Evolutionary conservation across 805 yeast genomes (phyloP), one percentile per base, ranked within the genome.

Genomic region (Metschnikowia aberdeeniae): DNA sequence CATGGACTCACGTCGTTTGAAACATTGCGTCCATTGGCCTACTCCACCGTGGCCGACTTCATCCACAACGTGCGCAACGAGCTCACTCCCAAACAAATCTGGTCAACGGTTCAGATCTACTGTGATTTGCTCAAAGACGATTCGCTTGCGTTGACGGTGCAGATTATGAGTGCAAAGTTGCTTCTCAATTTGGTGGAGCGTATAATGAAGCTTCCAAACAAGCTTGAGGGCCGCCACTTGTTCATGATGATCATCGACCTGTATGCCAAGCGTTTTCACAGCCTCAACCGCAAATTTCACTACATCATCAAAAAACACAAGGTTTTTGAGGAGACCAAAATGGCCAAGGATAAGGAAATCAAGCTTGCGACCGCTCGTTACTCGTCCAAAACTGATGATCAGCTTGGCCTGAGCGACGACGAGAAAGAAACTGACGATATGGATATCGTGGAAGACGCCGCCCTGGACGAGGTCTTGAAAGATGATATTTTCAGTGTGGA

Each of bases 101-200:
- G 95, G 83, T 82, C 84, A 46, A 87, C 97, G 0, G 92, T 95
- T 4, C 78, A 75, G 36, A 84, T 88, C 45, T 93, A 89, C 59
- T 84, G 96, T 57, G 77, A 76, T 26, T 82, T 89, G 54, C 68
- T 93, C 50, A 84, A 85, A 54, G 98, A 95, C 60, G 81, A 80
- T 51, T 70, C 90, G 0, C 67, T 93, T 51, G 93, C 95, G 1
- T 75, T 88, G 49, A 86, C 95, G 6, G 96, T 90, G 31, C 98
- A 95, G 63, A 86, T 90, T 8, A 89, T 93, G 97, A 86, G 97
- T 66, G 96, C 97, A 2, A 92, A 90, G 64, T 70, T 93, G 28
- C 66, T 93, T 28, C 66, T 92, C 50, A 95, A 93, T 62, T 70
- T 95, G 56, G 92, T 93, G 17, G 99, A 95, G 54, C 72, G 95